Evolutionary conservation across 1,139 yeast genomes (phyloP), one percentile per base, ranked within the genome.

Genomic region (Pichia inconspicua): DNA sequence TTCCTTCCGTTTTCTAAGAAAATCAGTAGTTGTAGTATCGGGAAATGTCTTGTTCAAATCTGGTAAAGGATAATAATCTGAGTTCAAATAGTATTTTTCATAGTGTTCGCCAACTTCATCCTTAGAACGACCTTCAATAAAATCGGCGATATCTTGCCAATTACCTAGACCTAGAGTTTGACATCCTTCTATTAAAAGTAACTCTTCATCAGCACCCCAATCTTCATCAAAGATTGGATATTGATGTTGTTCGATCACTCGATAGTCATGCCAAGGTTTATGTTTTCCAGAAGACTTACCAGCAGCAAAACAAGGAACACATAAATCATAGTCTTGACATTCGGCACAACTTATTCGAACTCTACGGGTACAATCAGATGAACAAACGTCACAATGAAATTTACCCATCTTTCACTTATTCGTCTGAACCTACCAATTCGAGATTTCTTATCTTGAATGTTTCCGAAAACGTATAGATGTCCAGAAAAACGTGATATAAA

Each of bases 161-260:
- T 90, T 90, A 5, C 98, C 99, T 50, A 90, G 70, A 0, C 99
- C 98, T 48, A 78, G 76, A 6, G 87, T 84, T 65, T 90, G 96
- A 46, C 95, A 63, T 8, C 97, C 98, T 64, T 89, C 96, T 22
- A 94, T 77, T 52, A 92, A 71, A 44, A 88, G 70, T 52, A 90
- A 64, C 65, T 92, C 99, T 65, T 92, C 99, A 66, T 92, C 98
- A 0, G 98, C 98, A 32, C 98, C 98, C 99, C 99, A 92, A 45
- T 84, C 92, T 49, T 77, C 78, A 47, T 81, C 86, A 58, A 92
- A 84, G 25, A 94, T 86, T 0, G 99, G 98, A 62, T 88, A 92
- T 5, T 96, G 86, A 62, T 90, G 92, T 58, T 94, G 96, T 65
- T 92, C 98, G 40, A 92, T 84, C 27, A 92, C 86, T 61, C 82